Base-by-base conservation (phyloP, 73 alveolate species). In the Paramecium octaurelia region DNA sequence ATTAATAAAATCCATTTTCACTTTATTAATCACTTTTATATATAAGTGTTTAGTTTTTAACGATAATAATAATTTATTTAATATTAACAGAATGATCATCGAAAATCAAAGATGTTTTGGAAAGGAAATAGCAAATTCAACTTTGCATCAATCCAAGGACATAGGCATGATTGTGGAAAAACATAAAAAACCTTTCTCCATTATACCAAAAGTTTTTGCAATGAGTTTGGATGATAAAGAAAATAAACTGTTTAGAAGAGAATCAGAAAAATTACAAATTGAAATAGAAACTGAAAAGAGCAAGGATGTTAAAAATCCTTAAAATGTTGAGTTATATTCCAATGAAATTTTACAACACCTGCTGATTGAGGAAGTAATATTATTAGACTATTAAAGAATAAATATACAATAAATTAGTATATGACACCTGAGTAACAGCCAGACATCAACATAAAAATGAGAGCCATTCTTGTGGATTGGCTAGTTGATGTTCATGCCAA, bases 401-500 rank as follows among this genome's bases (percentile, higher is more conserved):
- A 54, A 54, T 54, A 54, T 23, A 54, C 8, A 54, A 54, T 54
- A 4, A 18, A 54, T 4, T 54, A 54, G 35, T 54, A 54, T n/a
- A 54, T 54, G 69, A 54, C 69, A 54, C 29, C 31, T 18, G 69
- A 54, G 69, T 54, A 54, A 54, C 21, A 54, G 16, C 69, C 69
- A 40, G 94, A 64, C 3, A 64, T 64, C 1, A 96, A 94, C 75
- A 93, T 88, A 43, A 88, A 93, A 93, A 96, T 96, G 98, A 96
- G 98, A 76, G 96, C 96, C 8, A 94, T 96, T 73, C 73, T 96
- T 48, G 88, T 96, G 23, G 98, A 96, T 75, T 96, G 98, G 98
- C 73, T 96, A 59, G 92, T 96, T 0, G 98, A 96, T 80, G 97
- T 96, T 1, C 97, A 96, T 23, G 54, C 69, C 16, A 96, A 92